These are phyloP conservation scores for Schwanniomyces pseudopolymorphus DNA, from an alignment of 805 yeast genomes.

Conservation along the genomic window DNA sequence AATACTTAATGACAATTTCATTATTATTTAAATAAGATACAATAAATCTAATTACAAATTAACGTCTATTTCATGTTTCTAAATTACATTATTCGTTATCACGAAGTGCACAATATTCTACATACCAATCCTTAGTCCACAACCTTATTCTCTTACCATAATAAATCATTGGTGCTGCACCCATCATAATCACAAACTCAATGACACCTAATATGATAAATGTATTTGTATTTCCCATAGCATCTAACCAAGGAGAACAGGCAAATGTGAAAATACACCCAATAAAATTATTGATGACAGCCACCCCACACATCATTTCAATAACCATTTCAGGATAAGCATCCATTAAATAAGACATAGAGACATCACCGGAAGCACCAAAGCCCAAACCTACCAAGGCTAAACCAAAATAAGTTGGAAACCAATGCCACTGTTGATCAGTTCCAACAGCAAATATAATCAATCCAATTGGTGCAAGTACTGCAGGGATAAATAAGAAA, in stretches of 20 bases:
- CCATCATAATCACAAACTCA: conserved; percentile 31
- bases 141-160: conserved; percentile 34
- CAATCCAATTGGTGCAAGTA: conserved; percentile 35
- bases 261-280: conserved; percentile 40
- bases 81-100: conserved; percentile 10
- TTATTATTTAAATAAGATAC: too few species aligned
- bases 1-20: too few species aligned
- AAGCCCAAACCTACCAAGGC: conserved; percentile 38
- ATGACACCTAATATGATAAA: conserved; percentile 36
- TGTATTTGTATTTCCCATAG: conserved; percentile 35
- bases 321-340: conserved; percentile 41
- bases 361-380: conserved; percentile 39
- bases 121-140: conserved; percentile 33
- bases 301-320: conserved; percentile 40
- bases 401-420: conserved; percentile 37
- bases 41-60: too few species aligned
- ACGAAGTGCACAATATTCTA: conserved; percentile 25
- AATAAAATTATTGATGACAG: conserved; percentile 37
- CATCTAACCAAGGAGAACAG: conserved; percentile 38
- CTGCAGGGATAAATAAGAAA: conserved; percentile 33
- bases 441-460: conserved; percentile 39
- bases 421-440: conserved; percentile 36
- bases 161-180: conserved; percentile 28
- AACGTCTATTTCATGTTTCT: neutral
- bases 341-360: conserved; percentile 40